A percentile compares a stretch with the other conserved stretches of the same genome.
Conservation (phyloP, 768 basidiomycete genomes). For the Lentinus brumalis region DNA sequence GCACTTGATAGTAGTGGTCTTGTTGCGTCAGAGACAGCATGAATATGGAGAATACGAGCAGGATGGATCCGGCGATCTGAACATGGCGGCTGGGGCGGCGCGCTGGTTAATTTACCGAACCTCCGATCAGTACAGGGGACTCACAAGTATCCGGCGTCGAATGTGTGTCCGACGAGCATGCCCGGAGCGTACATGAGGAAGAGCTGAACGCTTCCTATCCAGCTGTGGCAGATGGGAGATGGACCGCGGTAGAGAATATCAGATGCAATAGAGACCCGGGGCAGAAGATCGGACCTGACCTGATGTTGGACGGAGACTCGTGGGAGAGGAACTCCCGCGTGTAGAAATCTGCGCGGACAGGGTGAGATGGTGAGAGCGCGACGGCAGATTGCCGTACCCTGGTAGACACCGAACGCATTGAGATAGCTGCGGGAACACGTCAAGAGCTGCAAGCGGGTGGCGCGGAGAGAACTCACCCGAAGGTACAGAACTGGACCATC, state of each 20-base stretch:
- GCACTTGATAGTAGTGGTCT: conserved; percentile 45
- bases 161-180: conserved; percentile 24
- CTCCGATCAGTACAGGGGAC: not conserved
- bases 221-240: conserved; percentile 13
- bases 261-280: not conserved
- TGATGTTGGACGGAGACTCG: conserved; percentile 23
- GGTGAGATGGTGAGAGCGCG: not conserved
- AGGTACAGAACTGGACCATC: conserved; percentile 28
- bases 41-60: conserved; percentile 32
- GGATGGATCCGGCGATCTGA: conserved; percentile 20
- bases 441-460: not conserved
- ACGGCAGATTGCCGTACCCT: conserved; percentile 20
- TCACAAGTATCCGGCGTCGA: conserved; percentile 40
- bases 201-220: conserved; percentile 31
- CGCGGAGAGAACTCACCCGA: conserved; percentile 19
- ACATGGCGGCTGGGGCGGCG: conserved; percentile 17
- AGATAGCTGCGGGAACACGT: conserved; percentile 18
- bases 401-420: conserved; percentile 33
- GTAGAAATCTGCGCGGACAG: conserved; percentile 18
- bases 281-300: conserved; percentile 1
- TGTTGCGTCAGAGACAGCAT: conserved; percentile 49
- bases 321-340: conserved; percentile 20
- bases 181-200: conserved; percentile 27
- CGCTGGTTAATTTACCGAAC: not conserved
- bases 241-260: not conserved